These are phyloP conservation scores for Clavispora phyllophila DNA, from an alignment of 805 yeast genomes.

Conservation along the genomic window DNA sequence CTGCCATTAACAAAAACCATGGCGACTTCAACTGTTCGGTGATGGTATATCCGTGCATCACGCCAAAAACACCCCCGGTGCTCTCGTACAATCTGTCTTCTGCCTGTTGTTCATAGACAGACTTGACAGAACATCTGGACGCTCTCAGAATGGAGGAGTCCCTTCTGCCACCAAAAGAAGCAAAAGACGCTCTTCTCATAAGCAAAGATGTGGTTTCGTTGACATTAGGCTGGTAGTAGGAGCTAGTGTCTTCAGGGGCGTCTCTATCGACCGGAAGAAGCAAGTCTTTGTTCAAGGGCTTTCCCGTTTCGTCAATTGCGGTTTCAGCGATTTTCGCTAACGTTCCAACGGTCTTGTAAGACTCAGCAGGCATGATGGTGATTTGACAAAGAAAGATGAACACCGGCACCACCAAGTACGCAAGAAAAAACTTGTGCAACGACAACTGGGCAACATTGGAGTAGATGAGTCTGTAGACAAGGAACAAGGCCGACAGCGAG, in stretches of 20 bases:
- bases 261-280: slow-evolving; percentile 35
- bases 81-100: slow-evolving; percentile 48
- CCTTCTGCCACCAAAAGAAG: slow-evolving; percentile 20
- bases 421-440: slow-evolving; percentile 56
- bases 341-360: slow-evolving; percentile 67
- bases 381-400: slow-evolving; percentile 73
- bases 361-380: slow-evolving; percentile 71
- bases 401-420: slow-evolving; percentile 68
- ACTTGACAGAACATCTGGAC: slow-evolving; percentile 42
- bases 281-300: slow-evolving; percentile 45
- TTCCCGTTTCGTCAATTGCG: slow-evolving; percentile 68
- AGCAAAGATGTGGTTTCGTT: slow-evolving; percentile 38
- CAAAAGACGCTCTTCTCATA: slow-evolving; percentile 27
- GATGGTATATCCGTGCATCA: slow-evolving; percentile 60
- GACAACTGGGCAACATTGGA: slow-evolving; percentile 38
- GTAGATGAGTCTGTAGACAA: slow-evolving; percentile 65
- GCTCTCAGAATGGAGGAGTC: slow-evolving; percentile 33
- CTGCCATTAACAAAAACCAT: slow-evolving; percentile 76
- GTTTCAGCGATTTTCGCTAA: slow-evolving; percentile 67
- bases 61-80: slow-evolving; percentile 61
- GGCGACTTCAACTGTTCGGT: slow-evolving; percentile 49
- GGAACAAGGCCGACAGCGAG: slow-evolving; percentile 83
- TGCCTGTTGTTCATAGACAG: slow-evolving; percentile 62
- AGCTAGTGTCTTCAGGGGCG: slow-evolving; percentile 14
- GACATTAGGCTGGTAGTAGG: slow-evolving; percentile 29